These are phyloP conservation scores for Boletus tomentosulus DNA, from an alignment of 768 basidiomycete genomes.

Conservation along the genomic window DNA sequence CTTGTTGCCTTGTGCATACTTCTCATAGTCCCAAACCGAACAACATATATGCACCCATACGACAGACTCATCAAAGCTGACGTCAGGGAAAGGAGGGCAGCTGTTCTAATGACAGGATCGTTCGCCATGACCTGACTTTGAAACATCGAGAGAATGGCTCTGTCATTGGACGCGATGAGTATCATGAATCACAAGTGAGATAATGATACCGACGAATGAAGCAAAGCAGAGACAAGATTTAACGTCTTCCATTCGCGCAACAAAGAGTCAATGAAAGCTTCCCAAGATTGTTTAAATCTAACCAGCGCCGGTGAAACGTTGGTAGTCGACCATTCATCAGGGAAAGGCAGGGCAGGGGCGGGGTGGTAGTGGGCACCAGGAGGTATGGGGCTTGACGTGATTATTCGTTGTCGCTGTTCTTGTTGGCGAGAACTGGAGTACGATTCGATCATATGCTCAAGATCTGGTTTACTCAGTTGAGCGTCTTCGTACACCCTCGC, in stretches of 20 bases:
- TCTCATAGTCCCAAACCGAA: slow-evolving; percentile 68
- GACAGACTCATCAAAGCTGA: slow-evolving; percentile 67
- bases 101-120: slow-evolving; percentile 60
- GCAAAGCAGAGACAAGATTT: slow-evolving; percentile 68
- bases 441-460: slow-evolving; percentile 46
- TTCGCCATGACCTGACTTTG: slow-evolving; percentile 48
- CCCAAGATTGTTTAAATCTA: slow-evolving; percentile 66
- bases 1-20: slow-evolving; percentile 66
- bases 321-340: slow-evolving; percentile 48
- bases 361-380: slow-evolving; percentile 22
- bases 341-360: slow-evolving; percentile 37
- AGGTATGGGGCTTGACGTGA: slow-evolving; percentile 26
- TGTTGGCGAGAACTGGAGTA: slow-evolving; percentile 22
- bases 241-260: slow-evolving; percentile 72
- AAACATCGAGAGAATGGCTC: slow-evolving; percentile 68
- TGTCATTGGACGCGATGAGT: slow-evolving; percentile 18
- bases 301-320: slow-evolving; percentile 60
- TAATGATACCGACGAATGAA: slow-evolving; percentile 39
- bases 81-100: slow-evolving; percentile 59
- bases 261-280: slow-evolving; percentile 66
- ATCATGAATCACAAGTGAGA: background rate
- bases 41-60: slow-evolving; percentile 71
- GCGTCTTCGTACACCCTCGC: slow-evolving; percentile 74
- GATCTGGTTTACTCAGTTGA: slow-evolving; percentile 70
- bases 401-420: slow-evolving; percentile 11